A percentile compares a stretch with the other conserved stretches of the same genome.
Evolutionary conservation across 495 filamentous ascomycete genomes (phyloP).

Genomic region (Sordaria brevicollis): DNA sequence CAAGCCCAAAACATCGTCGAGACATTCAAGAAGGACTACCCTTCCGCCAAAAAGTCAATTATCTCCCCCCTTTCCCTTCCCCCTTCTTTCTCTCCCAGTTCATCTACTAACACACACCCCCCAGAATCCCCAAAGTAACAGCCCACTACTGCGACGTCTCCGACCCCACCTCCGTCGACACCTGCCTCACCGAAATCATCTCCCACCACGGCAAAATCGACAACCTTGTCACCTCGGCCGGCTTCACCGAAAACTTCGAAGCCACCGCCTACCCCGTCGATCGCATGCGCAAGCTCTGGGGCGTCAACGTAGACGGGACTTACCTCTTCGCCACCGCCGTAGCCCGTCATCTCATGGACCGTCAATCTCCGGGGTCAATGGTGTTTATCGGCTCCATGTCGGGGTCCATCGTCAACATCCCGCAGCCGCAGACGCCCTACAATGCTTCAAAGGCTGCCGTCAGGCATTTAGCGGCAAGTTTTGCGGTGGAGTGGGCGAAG

Average conservation of each 20-base stretch:
- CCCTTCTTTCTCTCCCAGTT: background rate
- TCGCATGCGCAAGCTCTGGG: conserved; percentile 83
- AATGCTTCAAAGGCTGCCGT: conserved; percentile 87
- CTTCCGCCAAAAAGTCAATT: conserved; percentile 56
- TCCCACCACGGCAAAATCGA: conserved; percentile 71
- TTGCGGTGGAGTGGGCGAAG: conserved; percentile 85
- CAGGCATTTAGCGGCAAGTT: conserved; percentile 64
- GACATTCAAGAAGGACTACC: conserved; percentile 66
- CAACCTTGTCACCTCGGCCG: conserved; percentile 87
- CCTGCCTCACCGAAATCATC: conserved; percentile 57
- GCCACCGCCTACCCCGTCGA: conserved; percentile 82
- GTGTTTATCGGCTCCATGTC: conserved; percentile 96
- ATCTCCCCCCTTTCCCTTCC: background rate
- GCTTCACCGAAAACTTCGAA: conserved; percentile 92
- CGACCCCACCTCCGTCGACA: conserved; percentile 61
- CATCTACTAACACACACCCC: background rate
- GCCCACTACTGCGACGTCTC: conserved; percentile 86
- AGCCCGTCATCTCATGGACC: conserved; percentile 80
- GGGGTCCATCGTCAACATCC: conserved; percentile 83
- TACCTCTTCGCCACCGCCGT: conserved; percentile 79
- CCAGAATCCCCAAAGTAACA: conserved; percentile 68
- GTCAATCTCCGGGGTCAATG: conserved; percentile 69
- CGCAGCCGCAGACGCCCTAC: conserved; percentile 88
- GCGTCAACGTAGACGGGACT: conserved; percentile 89
- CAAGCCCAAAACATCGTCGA: conserved; percentile 63